phyloP scores from a whole-genome alignment of 257 asterid genomes.

The Solanum pennellii region DNA sequence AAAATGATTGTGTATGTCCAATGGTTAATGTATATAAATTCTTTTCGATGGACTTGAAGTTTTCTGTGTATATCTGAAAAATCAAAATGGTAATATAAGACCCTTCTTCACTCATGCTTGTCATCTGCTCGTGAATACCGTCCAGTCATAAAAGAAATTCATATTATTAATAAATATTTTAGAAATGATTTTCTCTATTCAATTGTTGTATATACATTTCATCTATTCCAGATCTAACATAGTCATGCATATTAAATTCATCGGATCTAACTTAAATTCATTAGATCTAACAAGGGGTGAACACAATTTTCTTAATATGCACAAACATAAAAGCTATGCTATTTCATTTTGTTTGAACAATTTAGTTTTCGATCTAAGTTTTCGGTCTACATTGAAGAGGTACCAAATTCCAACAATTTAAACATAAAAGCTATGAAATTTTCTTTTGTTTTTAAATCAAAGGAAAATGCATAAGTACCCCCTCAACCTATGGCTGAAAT shows the following conservation, averaged over 20 bases:
- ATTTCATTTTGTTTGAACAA: background rate
- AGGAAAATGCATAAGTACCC: too few species aligned
- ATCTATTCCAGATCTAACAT: background rate
- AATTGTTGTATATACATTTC: too few species aligned
- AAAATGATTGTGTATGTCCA: background rate
- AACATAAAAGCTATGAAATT: background rate
- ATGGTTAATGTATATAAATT: background rate
- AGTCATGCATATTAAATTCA: background rate
- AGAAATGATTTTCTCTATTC: background rate
- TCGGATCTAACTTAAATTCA: background rate
- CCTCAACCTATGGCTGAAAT: too few species aligned
- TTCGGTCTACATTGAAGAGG: background rate
- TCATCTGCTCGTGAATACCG: too few species aligned
- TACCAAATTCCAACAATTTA: background rate
- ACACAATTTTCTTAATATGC: background rate
- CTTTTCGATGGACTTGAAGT: background rate
- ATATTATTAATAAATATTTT: background rate
- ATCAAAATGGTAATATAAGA: too few species aligned
- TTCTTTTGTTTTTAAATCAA: background rate
- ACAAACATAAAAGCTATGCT: background rate
- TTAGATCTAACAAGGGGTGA: background rate
- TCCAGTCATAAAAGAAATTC: background rate
- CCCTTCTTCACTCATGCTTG: too few species aligned
- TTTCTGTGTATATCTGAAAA: background rate
- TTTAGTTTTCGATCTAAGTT: background rate